A percentile compares a stretch with the other conserved stretches of the same genome.
These are phyloP conservation scores for Buxus sempervirens DNA, from an alignment of 164 flowering plant genomes.

Conservation along the genomic window DNA sequence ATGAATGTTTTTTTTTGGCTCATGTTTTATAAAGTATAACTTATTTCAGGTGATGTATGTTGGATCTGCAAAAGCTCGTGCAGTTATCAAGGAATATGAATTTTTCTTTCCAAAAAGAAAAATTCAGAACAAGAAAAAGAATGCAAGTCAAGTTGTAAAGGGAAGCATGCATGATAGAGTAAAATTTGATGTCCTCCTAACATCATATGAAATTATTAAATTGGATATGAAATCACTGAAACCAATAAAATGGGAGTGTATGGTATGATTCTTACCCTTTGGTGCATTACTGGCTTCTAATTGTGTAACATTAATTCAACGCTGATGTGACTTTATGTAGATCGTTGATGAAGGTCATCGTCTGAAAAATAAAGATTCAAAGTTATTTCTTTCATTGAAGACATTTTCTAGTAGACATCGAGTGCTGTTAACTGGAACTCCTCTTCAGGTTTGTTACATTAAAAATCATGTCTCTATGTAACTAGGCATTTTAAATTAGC, in stretches of 20 bases:
- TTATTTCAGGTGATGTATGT: conserved; percentile 85
- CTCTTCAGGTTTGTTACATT: conserved; percentile 76
- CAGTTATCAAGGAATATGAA: conserved; percentile 73
- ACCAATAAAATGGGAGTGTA: conserved; percentile 89
- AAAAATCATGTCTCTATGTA: neutral
- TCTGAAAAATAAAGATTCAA: conserved; percentile 96
- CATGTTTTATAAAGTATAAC: neutral
- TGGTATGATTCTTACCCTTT: conserved; percentile 51
- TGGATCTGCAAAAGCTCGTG: conserved; percentile 80
- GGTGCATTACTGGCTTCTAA: neutral
- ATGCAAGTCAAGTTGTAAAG: conserved; percentile 42
- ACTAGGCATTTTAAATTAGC: too few relatives aligned
- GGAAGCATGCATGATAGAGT: conserved; percentile 87
- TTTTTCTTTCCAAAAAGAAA: conserved; percentile 64
- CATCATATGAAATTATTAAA: conserved; percentile 98
- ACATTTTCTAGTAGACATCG: conserved; percentile 77
- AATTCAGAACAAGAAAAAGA: conserved; percentile 71
- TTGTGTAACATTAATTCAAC: conserved; percentile 8
- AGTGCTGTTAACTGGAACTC: conserved; percentile 91
- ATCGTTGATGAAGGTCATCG: conserved; percentile 99
- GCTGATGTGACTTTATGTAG: conserved; percentile 34
- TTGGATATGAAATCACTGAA: conserved; percentile 66
- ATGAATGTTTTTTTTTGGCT: neutral
- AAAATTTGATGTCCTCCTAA: conserved; percentile 90
- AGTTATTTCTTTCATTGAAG: conserved; percentile 72